Evolutionary conservation across 2,329 filamentous ascomycete genomes (phyloP), one percentile per base, ranked within the genome.

Genomic region (Cercospora sp.): DNA sequence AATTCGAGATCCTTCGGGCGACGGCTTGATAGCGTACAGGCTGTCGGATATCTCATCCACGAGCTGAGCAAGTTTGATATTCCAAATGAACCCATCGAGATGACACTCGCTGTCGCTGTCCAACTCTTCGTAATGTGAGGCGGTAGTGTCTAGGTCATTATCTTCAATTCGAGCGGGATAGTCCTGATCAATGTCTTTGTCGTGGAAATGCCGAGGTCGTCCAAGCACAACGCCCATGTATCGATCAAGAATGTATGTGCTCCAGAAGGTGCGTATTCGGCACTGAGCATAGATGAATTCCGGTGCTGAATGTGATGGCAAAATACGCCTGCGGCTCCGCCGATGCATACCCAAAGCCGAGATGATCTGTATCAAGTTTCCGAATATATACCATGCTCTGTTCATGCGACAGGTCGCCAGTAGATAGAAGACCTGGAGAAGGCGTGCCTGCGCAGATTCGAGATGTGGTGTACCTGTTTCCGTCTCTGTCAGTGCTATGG

Each of bases 181-280:
- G 12, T 53, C 48, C 12, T 53, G 20, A 26, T 53, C 87, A 59
- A 89, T 87, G 61, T 90, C 87, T 36, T 89, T 86, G 55, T 90
- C 87, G 60, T 88, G 87, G 28, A 89, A 86, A 13, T 87, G 81
- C 7, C 86, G 77, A 0, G 88, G 88, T 5, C 88, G 81, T 0
- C 88, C 88, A 31, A 89, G 84, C 18, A 89, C 85, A n/a, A 88
- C 86, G 26, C 86, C 86, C 1, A 90, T 78, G 65, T 89, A 89
- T 61, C 86, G 87, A 73, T 90, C 87, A 1, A 90, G 77, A 0
- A 84, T 86, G 72, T 90, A 90, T 0, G 86, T 84, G 3, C 84
- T 84, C 88, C 88, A 90, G 63, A 91, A 90, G 0, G 87, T 83
- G 7, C 87, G 80, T 66, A 85, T 85, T 0, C 85, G 81, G 51